A percentile compares a stretch with the other conserved stretches of the same genome.
Evolutionary conservation across 1,139 yeast genomes (phyloP).

Genomic region (Eremothecium sinecaudum): DNA sequence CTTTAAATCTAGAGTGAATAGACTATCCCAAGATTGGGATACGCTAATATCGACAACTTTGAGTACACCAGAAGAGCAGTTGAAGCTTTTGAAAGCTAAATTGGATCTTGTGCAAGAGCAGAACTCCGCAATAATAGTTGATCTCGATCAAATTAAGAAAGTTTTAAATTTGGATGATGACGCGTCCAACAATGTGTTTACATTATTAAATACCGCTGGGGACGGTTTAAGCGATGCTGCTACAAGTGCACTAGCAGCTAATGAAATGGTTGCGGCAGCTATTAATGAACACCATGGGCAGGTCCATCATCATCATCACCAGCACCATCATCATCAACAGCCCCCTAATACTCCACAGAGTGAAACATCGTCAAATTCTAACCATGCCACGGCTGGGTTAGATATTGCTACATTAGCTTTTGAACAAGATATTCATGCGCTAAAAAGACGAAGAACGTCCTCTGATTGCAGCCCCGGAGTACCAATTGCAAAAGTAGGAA

Average conservation of each 20-base stretch:
- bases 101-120: slow-evolving; percentile 17
- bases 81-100: slow-evolving; percentile 13
- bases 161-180: slow-evolving; percentile 9
- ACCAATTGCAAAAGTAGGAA: slow-evolving; percentile 8
- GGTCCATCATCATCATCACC: slow-evolving; percentile 6
- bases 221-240: slow-evolving; percentile 8
- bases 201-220: slow-evolving; percentile 8
- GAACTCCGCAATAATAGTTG: slow-evolving; percentile 18
- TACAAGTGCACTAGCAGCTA: slow-evolving; percentile 4
- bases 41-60: slow-evolving; percentile 9
- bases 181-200: slow-evolving; percentile 12
- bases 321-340: slow-evolving; percentile 7
- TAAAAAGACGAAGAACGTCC: slow-evolving; percentile 6
- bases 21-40: slow-evolving; percentile 16
- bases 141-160: slow-evolving; percentile 15
- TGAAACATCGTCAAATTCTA: slow-evolving; percentile 8
- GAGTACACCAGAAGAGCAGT: slow-evolving; percentile 10
- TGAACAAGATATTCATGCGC: slow-evolving; percentile 5
- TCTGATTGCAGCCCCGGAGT: slow-evolving; percentile 5
- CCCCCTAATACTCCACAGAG: slow-evolving; percentile 12
- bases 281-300: slow-evolving; percentile 4
- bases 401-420: slow-evolving; percentile 5
- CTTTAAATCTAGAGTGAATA: slow-evolving; percentile 11
- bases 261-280: slow-evolving; percentile 3
- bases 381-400: slow-evolving; percentile 5